Base-by-base conservation (phyloP, 177 flowering plant species). In the Vitis hybrid region DNA sequence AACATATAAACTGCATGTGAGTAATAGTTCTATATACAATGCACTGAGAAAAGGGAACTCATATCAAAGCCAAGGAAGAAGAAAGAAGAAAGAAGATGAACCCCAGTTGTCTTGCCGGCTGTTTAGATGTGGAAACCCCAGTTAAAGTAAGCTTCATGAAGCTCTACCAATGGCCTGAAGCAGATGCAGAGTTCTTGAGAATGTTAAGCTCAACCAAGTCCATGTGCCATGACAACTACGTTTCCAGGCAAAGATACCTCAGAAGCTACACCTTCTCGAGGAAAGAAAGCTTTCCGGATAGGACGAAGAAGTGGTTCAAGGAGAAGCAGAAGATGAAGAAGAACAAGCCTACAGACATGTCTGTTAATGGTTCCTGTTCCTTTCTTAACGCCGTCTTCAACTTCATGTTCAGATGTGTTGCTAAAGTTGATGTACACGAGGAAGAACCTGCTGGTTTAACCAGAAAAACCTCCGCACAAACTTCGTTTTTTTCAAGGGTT, bases 91-190 rank as follows among this genome's bases (percentile, higher is more conserved):
- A 34, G 39, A 34, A 34, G 39, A 34, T 34, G 45, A 34, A 34
- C 45, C 6, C 45, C 45, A 34, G 45, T 34, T 34, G 45, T 34
- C 5, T 34, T 5, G 45, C 45, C 45, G 45, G 26, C 1, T 56
- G 18, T 17, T 11, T 56, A 21, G 18, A 17, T 56, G 10, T 9
- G 19, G 23, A 56, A 56, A 6, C 34, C 21, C 45, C 15, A 10
- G 45, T 34, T 34, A 55, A 15, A 63, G 56, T 74, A 59, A 78
- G 80, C 66, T 74, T 74, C 64, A 56, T 48, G 58, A 78, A 74
- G 75, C 78, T 78, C 23, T 71, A 78, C 19, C 77, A 56, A 62
- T 79, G 81, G 78, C 76, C 81, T n/a, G 73, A 75, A 18, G 63
- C 78, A 23, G 81, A 79, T 19, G 78, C 64, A 11, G 81, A 75